These are phyloP conservation scores for Tolypocladium tundrense DNA, from an alignment of 2,329 filamentous ascomycete species.

Conservation along the genomic window DNA sequence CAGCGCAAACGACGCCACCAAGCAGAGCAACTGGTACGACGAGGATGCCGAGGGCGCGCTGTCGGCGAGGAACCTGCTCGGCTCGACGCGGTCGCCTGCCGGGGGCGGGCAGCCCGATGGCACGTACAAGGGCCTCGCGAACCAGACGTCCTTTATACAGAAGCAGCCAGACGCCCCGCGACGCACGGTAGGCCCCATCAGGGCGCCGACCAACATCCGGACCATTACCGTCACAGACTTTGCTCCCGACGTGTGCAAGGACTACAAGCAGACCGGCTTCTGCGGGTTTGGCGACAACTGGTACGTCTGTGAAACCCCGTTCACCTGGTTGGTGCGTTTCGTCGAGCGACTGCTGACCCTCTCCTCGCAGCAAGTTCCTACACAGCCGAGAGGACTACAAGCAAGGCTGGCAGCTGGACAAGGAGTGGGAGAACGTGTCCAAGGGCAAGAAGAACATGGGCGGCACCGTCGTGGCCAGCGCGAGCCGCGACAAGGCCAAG, in stretches of 20 bases:
- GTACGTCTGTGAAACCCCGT: constrained; percentile 1
- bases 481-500: constrained; percentile 31
- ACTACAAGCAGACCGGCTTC: constrained; percentile 68
- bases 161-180: constrained; percentile 67
- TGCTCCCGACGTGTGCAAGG: constrained; percentile 89
- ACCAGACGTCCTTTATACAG: constrained; percentile 64
- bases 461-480: constrained; percentile 52
- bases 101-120: constrained; percentile 41
- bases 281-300: constrained; percentile 33
- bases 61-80: constrained; percentile 45
- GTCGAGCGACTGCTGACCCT: neutral
- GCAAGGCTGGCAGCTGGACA: constrained; percentile 90
- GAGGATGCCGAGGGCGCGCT: constrained; percentile 45
- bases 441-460: constrained; percentile 56
- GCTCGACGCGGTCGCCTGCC: constrained; percentile 36
- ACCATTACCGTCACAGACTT: constrained; percentile 88
- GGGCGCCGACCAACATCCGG: constrained; percentile 79
- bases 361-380: constrained; percentile 48
- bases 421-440: constrained; percentile 81
- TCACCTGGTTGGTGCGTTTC: constrained; percentile 28
- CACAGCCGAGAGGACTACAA: constrained; percentile 73
- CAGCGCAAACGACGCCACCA: constrained; percentile 77
- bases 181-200: constrained; percentile 71
- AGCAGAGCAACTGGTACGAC: constrained; percentile 81
- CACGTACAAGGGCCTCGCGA: constrained; percentile 67